phyloP scores from a whole-genome alignment of 2,329 filamentous ascomycete genomes.

The Colletotrichum musicola region DNA sequence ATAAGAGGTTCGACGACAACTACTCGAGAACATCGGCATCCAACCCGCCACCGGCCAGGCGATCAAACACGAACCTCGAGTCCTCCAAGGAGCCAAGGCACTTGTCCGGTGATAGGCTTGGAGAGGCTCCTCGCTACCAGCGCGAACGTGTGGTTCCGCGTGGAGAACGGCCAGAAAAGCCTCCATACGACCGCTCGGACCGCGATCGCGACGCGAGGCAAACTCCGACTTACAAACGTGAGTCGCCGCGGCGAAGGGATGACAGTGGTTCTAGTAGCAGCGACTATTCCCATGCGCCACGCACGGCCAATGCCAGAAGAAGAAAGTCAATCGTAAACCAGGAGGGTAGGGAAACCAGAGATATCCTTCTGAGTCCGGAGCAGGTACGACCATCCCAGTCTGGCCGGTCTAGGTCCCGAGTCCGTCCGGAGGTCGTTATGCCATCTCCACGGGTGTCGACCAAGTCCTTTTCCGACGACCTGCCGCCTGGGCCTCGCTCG shows the following conservation, averaged over 20 bases:
- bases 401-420: conserved; percentile 50
- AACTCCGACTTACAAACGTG: conserved; percentile 45
- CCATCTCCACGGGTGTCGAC: conserved; percentile 46
- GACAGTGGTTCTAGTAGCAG: conserved; percentile 56
- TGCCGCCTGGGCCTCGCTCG: conserved; percentile 42
- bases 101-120: conserved; percentile 49
- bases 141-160: conserved; percentile 35
- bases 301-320: conserved; percentile 46
- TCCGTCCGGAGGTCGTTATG: conserved; percentile 46
- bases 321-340: conserved; percentile 52
- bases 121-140: conserved; percentile 44
- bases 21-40: conserved; percentile 45
- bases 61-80: conserved; percentile 45
- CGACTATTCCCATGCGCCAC: conserved; percentile 49
- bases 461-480: conserved; percentile 34
- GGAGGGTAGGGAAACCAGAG: conserved; percentile 46
- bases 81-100: conserved; percentile 45
- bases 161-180: conserved; percentile 42
- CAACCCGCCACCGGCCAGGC: conserved; percentile 43
- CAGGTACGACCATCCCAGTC: conserved; percentile 35
- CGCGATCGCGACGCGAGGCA: conserved; percentile 43
- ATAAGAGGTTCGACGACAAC: conserved; percentile 43
- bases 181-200: conserved; percentile 43
- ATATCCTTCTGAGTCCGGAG: conserved; percentile 42
- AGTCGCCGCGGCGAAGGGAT: conserved; percentile 46